Conservation (phyloP, 768 basidiomycete species). For the Podaxis carcinomalis region DNA sequence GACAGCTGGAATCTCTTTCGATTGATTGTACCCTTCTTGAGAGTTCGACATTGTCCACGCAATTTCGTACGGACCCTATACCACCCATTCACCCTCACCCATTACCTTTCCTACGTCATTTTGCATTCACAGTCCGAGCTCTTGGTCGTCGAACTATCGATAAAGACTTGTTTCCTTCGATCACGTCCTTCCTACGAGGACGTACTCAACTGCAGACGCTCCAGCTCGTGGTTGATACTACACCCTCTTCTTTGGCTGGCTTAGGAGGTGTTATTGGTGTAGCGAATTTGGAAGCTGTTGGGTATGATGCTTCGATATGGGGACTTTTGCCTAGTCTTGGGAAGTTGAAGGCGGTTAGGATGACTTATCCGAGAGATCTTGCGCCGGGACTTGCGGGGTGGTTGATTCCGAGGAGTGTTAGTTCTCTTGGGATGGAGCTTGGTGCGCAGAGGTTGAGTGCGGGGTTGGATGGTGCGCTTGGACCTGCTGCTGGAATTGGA, state of each 20-base stretch:
- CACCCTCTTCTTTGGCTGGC: constrained; percentile 56
- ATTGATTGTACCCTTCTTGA: constrained; percentile 50
- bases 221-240: constrained; percentile 43
- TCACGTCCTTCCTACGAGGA: constrained; percentile 62
- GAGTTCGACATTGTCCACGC: constrained; percentile 40
- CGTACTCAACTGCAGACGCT: constrained; percentile 49
- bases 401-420: constrained; percentile 56
- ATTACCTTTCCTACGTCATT: constrained; percentile 58
- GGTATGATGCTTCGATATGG: constrained; percentile 69
- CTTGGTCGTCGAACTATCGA: constrained; percentile 43
- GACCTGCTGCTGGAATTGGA: constrained; percentile 12
- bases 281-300: constrained; percentile 46
- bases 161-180: constrained; percentile 63
- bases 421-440: constrained; percentile 42
- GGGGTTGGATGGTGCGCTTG: constrained; percentile 36
- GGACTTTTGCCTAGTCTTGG: constrained; percentile 60
- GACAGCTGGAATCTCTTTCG: constrained; percentile 59
- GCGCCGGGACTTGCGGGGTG: constrained; percentile 61
- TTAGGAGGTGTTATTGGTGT: constrained; percentile 60
- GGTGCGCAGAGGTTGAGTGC: constrained; percentile 33
- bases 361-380: constrained; percentile 62
- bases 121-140: constrained; percentile 47
- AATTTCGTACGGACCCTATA: constrained; percentile 29
- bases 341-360: constrained; percentile 48
- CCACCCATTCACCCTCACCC: constrained; percentile 10